Conservation (phyloP, 2,329 filamentous ascomycete species). For the Davidsoniella eucalypti region DNA sequence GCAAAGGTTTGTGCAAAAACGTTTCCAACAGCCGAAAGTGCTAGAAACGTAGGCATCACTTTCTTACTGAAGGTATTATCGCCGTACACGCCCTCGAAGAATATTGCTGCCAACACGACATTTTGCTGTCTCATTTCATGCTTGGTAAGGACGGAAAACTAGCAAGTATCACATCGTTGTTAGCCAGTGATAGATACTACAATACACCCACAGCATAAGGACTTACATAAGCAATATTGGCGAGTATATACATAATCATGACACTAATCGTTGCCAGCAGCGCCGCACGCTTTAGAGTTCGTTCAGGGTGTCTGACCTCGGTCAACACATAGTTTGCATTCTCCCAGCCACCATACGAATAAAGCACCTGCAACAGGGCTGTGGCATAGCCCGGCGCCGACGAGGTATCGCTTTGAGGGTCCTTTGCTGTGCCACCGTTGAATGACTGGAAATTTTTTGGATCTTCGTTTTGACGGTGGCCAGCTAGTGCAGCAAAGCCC, state of each 20-base stretch:
- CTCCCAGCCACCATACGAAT: slow-evolving; percentile 48
- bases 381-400: slow-evolving; percentile 18
- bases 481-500: slow-evolving; percentile 39
- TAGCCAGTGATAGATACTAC: neutral
- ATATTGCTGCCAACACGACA: slow-evolving; percentile 42
- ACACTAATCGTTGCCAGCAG: slow-evolving; percentile 34
- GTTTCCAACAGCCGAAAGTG: slow-evolving; percentile 44
- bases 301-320: slow-evolving; percentile 38
- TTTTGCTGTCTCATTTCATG: slow-evolving; percentile 39
- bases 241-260: slow-evolving; percentile 44
- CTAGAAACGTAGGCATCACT: slow-evolving; percentile 38
- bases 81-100: slow-evolving; percentile 47
- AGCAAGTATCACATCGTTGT: neutral
- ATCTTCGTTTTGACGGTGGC: slow-evolving; percentile 29
- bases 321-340: slow-evolving; percentile 46
- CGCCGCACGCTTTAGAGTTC: slow-evolving; percentile 37
- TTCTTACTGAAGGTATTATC: slow-evolving; percentile 29
- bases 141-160: slow-evolving; percentile 44
- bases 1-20: slow-evolving; percentile 28
- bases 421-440: slow-evolving; percentile 21
- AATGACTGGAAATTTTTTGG: slow-evolving; percentile 40
- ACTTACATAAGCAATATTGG: slow-evolving; percentile 40
- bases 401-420: too few species aligned
- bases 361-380: slow-evolving; percentile 40
- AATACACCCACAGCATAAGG: neutral